A percentile compares a stretch with the other conserved stretches of the same genome.
These are phyloP conservation scores for Fusarium tanahbumbuense DNA, from an alignment of 2,329 filamentous ascomycete genomes.

Conservation along the genomic window DNA sequence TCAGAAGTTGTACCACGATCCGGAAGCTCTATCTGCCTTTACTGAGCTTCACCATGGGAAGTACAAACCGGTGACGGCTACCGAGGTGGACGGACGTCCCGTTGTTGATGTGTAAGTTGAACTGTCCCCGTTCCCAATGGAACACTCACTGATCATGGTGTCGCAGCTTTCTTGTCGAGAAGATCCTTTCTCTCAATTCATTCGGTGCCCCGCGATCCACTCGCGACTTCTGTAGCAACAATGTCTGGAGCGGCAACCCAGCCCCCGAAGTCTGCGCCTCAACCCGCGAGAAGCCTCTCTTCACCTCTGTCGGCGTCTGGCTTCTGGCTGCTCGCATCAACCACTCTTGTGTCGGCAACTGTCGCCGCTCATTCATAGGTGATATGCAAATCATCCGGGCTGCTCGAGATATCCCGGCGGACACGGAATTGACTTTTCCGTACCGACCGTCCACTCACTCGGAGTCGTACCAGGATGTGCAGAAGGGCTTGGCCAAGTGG, in stretches of 20 bases:
- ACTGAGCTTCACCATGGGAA: conserved; percentile 55
- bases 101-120: conserved; percentile 60
- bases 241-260: neutral
- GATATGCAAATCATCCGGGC: conserved; percentile 66
- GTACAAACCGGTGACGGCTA: conserved; percentile 47
- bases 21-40: conserved; percentile 13
- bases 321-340: conserved; percentile 62
- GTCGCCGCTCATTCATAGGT: conserved; percentile 62
- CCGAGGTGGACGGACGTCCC: conserved; percentile 50
- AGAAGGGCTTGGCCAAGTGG: conserved; percentile 52
- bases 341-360: conserved; percentile 63
- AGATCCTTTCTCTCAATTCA: conserved; percentile 56
- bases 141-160: neutral
- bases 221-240: conserved; percentile 1
- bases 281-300: neutral
- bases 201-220: conserved; percentile 53
- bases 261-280: neutral
- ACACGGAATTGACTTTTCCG: conserved; percentile 59
- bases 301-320: conserved; percentile 59
- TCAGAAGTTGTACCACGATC: conserved; percentile 60
- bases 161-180: conserved; percentile 58
- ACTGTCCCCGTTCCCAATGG: rapidly evolving
- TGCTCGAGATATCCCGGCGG: conserved; percentile 53
- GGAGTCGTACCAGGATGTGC: conserved; percentile 42
- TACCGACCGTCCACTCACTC: conserved; percentile 51